phyloP scores from a whole-genome alignment of 345 rosid genomes.

The Streptanthus diversifolius region DNA sequence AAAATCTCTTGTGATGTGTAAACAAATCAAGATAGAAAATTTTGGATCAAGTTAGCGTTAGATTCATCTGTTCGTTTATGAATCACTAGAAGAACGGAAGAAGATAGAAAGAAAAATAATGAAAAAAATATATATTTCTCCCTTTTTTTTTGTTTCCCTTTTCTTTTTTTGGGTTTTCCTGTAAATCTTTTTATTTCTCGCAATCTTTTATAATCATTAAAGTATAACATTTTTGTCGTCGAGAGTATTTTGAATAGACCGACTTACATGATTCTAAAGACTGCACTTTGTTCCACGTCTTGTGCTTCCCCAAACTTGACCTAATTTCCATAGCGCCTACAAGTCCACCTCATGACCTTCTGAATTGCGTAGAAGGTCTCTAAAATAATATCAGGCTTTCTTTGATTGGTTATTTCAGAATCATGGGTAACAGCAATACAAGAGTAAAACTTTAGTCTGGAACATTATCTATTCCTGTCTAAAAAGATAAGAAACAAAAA shows the following conservation, averaged over 20 bases:
- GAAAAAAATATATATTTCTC: slow-evolving; percentile 11
- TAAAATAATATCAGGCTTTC: neutral
- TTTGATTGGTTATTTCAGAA: neutral
- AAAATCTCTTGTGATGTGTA: neutral
- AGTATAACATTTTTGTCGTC: slow-evolving; percentile 26
- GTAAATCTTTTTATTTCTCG: slow-evolving; percentile 6
- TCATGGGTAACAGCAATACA: neutral
- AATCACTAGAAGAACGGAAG: slow-evolving; percentile 22
- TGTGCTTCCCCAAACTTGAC: slow-evolving; percentile 29
- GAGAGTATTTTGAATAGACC: slow-evolving; percentile 22
- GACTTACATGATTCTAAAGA: slow-evolving; percentile 33
- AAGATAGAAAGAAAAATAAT: slow-evolving; percentile 7
- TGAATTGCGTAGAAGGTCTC: neutral
- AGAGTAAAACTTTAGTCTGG: neutral
- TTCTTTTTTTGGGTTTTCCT: neutral
- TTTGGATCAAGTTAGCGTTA: slow-evolving; percentile 23
- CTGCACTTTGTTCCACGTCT: slow-evolving; percentile 36
- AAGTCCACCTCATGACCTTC: neutral
- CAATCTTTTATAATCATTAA: slow-evolving; percentile 30
- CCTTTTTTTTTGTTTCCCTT: neutral
- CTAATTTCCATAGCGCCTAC: slow-evolving; percentile 11
- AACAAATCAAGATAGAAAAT: neutral
- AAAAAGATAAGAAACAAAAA: slow-evolving; percentile 22
- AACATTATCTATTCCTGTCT: neutral
- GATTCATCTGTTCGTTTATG: slow-evolving; percentile 24